phyloP scores from a whole-genome alignment of 2,329 filamentous ascomycete genomes.

The Paradendryphiella salina region DNA sequence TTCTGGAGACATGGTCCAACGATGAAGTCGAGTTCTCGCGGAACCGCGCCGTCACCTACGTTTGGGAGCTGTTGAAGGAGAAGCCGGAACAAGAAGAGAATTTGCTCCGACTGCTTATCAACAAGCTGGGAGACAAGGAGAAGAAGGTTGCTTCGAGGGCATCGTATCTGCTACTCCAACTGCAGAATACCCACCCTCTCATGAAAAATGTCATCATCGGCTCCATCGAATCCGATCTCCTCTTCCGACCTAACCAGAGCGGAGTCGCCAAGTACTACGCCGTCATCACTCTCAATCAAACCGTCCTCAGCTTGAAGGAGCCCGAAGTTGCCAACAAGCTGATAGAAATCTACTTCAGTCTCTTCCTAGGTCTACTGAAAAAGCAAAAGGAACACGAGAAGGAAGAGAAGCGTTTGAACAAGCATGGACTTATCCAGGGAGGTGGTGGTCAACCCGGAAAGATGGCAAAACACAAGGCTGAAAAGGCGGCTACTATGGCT shows the following conservation, averaged over 20 bases:
- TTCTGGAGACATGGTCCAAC: constrained; percentile 88
- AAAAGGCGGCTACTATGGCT: constrained; percentile 50
- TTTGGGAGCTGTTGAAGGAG: constrained; percentile 88
- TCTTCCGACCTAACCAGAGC: constrained; percentile 85
- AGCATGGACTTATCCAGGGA: constrained; percentile 57
- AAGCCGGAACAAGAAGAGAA: constrained; percentile 98
- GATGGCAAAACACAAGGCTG: constrained; percentile 54
- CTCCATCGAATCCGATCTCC: constrained; percentile 81
- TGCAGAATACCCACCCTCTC: constrained; percentile 83
- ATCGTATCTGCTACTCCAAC: constrained; percentile 89
- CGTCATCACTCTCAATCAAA: constrained; percentile 96
- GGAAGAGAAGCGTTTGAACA: constrained; percentile 50
- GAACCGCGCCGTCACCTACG: constrained; percentile 82
- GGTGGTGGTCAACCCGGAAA: constrained; percentile 59
- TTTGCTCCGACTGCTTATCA: constrained; percentile 84
- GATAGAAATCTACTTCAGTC: constrained; percentile 86
- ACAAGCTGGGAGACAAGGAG: constrained; percentile 93
- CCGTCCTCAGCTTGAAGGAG: constrained; percentile 83
- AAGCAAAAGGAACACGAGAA: constrained; percentile 51
- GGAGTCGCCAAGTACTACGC: constrained; percentile 92
- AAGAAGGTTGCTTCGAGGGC: constrained; percentile 94
- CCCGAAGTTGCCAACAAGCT: constrained; percentile 78
- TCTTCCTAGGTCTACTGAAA: constrained; percentile 84
- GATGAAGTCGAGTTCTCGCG: constrained; percentile 96
- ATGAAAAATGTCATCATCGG: constrained; percentile 92